A percentile compares a stretch with the other conserved stretches of the same genome.
Conservation (phyloP, 495 filamentous ascomycete genomes). For the Xylaria intraflava region DNA sequence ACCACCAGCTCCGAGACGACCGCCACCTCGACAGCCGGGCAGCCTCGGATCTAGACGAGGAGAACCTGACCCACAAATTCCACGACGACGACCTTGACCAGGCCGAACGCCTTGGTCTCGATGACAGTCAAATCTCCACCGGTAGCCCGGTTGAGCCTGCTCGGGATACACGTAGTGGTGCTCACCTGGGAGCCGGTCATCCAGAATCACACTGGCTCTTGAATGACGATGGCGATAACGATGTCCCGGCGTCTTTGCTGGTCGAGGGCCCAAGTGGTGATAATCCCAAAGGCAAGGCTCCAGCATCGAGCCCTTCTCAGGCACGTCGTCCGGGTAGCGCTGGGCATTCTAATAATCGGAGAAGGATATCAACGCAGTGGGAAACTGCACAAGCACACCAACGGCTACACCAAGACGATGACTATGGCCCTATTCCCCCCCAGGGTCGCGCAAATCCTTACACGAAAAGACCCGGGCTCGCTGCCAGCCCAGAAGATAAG, state of each 20-base stretch:
- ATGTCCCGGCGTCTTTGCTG: conserved; percentile 83
- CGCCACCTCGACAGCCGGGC: conserved; percentile 62
- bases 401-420: conserved; percentile 46
- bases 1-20: conserved; percentile 59
- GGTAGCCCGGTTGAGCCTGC: conserved; percentile 41
- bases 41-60: conserved; percentile 62
- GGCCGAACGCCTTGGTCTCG: conserved; percentile 55
- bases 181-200: conserved; percentile 5
- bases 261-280: conserved; percentile 53
- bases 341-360: conserved; percentile 51
- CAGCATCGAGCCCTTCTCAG: conserved; percentile 16
- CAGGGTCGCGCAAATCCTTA: conserved; percentile 19
- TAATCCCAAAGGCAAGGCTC: conserved; percentile 25
- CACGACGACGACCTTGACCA: conserved; percentile 63
- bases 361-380: conserved; percentile 57
- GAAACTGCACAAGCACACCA: conserved; percentile 58
- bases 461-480: conserved; percentile 32
- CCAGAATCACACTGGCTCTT: conserved; percentile 26
- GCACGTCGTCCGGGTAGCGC: conserved; percentile 28
- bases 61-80: conserved; percentile 59
- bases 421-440: conserved; percentile 23
- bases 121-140: conserved; percentile 55
- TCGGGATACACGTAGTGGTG: conserved; percentile 10
- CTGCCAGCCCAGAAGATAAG: conserved; percentile 64
- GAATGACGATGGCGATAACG: conserved; percentile 69